Evolutionary conservation across 257 asterid species (phyloP).

Genomic region (Gardenia jasminoides): DNA sequence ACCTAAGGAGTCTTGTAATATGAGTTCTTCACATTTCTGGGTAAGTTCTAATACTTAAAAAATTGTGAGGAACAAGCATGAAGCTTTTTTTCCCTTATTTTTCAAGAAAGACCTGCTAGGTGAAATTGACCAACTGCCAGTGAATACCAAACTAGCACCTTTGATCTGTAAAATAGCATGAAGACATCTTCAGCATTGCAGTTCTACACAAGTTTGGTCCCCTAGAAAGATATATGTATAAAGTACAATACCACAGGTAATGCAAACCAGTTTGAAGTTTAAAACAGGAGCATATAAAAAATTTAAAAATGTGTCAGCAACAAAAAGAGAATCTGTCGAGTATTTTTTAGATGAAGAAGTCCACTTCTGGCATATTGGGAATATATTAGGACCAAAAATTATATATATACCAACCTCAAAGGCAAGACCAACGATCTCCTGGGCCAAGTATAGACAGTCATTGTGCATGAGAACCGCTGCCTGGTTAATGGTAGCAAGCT

Average conservation of each 20-base stretch:
- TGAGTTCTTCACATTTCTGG: too few relatives aligned
- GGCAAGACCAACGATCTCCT: slow-evolving; percentile 95
- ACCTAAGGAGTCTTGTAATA: too few relatives aligned
- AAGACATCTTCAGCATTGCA: neutral
- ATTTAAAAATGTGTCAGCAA: neutral
- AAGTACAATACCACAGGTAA: neutral
- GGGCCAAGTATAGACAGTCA: slow-evolving; percentile 87
- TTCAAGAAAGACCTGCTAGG: neutral
- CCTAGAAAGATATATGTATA: neutral
- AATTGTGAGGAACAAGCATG: neutral
- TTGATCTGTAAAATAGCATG: neutral
- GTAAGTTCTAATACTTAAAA: too few relatives aligned
- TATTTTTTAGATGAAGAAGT: neutral
- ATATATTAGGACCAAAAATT: neutral
- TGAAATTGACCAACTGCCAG: neutral
- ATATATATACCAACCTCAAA: slow-evolving; percentile 55
- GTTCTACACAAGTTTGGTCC: neutral
- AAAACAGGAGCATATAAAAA: neutral
- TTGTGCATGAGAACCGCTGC: slow-evolving; percentile 90
- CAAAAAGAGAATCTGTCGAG: neutral
- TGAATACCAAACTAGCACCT: neutral
- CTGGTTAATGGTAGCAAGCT: slow-evolving; percentile 88
- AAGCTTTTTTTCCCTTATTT: neutral
- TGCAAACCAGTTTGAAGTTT: neutral
- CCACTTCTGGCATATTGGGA: neutral